Conservation (phyloP, 768 basidiomycete genomes). For the Trametes cingulata region DNA sequence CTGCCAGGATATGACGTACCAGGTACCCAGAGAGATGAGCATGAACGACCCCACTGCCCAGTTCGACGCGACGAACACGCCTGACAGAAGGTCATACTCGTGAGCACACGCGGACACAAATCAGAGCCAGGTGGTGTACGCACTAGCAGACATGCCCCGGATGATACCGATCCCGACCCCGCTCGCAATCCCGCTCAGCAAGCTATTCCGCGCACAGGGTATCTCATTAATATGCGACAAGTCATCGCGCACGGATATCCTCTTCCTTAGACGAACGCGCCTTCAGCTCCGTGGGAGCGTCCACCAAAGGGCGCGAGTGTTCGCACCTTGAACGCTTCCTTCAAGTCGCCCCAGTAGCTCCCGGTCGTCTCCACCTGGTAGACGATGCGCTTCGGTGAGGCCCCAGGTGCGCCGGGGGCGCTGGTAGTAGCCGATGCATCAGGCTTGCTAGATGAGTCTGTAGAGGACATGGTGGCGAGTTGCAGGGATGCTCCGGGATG, state of each 20-base stretch:
- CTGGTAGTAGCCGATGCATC: not conserved
- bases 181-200: constrained; percentile 78
- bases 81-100: constrained; percentile 34
- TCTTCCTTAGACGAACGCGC: constrained; percentile 39
- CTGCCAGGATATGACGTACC: constrained; percentile 44
- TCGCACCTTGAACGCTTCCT: constrained; percentile 37
- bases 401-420: not conserved
- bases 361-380: constrained; percentile 38
- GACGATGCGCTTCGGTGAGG: constrained; percentile 23
- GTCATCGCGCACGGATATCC: constrained; percentile 51
- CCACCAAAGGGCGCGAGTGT: not conserved
- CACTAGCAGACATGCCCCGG: constrained; percentile 65
- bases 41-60: constrained; percentile 81
- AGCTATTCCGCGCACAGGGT: constrained; percentile 75
- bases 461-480: constrained; percentile 14
- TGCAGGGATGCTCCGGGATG: no score
- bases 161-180: constrained; percentile 77
- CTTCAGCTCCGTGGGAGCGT: not conserved
- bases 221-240: constrained; percentile 63
- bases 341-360: constrained; percentile 34
- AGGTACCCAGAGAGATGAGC: constrained; percentile 65
- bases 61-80: constrained; percentile 65
- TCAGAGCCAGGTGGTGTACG: constrained; percentile 28
- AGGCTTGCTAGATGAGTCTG: not conserved
- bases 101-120: not conserved